A percentile compares a stretch with the other conserved stretches of the same genome.
Evolutionary conservation across 768 basidiomycete species (phyloP).

Genomic region (Hygrophorus russula): DNA sequence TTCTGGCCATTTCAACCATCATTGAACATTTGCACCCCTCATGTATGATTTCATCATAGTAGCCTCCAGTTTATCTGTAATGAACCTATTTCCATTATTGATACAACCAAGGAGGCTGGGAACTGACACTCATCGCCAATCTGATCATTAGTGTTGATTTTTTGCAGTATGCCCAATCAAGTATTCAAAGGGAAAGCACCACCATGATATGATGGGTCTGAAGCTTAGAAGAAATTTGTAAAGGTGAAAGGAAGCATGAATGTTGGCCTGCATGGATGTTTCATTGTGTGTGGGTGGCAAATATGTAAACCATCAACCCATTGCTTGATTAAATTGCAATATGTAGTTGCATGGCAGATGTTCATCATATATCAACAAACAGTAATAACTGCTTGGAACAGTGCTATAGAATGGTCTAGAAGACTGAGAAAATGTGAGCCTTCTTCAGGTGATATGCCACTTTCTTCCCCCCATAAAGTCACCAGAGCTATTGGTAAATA

Average conservation of each 20-base stretch:
- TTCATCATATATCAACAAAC: not conserved
- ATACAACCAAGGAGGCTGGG: too few relatives aligned
- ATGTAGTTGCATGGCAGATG: not conserved
- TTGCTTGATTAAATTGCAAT: too few relatives aligned
- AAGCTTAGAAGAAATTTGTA: constrained; percentile 8
- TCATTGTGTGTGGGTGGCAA: constrained; percentile 1
- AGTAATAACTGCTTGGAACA: not conserved
- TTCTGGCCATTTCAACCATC: not conserved
- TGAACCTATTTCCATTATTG: too few relatives aligned
- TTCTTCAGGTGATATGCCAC: too few relatives aligned
- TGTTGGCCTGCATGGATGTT: constrained; percentile 9
- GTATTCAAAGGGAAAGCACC: constrained; percentile 25
- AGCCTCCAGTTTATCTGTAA: too few relatives aligned
- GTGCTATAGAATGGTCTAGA: not conserved
- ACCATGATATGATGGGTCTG: constrained; percentile 27
- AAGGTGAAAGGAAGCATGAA: constrained; percentile 10
- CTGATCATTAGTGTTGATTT: constrained; percentile 21
- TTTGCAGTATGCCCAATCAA: constrained; percentile 26
- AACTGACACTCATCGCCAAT: too few relatives aligned
- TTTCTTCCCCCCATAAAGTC: constrained; percentile 15
- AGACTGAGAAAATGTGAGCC: too few relatives aligned
- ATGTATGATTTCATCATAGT: too few relatives aligned
- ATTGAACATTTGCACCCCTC: not conserved
- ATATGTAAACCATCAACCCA: not conserved
- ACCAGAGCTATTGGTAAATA: constrained; percentile 23